Evolutionary conservation across 1,284 basidiomycete genomes (phyloP).

Genomic region (Trichosporon sp.): DNA sequence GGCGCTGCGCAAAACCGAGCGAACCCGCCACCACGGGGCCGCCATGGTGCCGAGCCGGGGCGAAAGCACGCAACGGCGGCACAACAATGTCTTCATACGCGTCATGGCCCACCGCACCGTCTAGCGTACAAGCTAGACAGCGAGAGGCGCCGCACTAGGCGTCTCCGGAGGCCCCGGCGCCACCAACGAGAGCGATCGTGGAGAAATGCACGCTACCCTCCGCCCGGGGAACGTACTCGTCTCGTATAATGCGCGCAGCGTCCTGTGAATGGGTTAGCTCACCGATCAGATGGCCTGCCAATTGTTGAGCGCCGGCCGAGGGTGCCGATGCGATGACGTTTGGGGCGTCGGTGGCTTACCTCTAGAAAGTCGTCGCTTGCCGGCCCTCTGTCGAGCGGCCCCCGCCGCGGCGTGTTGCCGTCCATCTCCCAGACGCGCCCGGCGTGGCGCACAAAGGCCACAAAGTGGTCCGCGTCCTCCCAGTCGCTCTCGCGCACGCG

Average conservation of each 20-base stretch:
- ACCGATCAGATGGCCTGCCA: not conserved
- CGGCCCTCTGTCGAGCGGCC: constrained; percentile 21
- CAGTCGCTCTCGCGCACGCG: constrained; percentile 19
- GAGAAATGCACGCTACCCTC: constrained; percentile 21
- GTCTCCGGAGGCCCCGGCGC: not conserved
- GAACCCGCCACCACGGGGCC: not conserved
- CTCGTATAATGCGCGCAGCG: constrained; percentile 19
- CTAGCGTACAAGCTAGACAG: not conserved
- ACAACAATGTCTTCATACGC: not conserved
- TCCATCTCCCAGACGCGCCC: constrained; percentile 25
- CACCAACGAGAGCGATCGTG: constrained; percentile 21
- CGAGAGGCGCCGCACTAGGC: not conserved
- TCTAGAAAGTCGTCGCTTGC: constrained; percentile 11
- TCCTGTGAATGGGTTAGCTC: constrained; percentile 13
- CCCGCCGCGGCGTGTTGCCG: constrained; percentile 21
- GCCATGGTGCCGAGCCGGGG: not conserved
- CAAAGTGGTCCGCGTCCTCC: constrained; percentile 27
- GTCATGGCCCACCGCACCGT: not conserved
- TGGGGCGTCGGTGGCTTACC: constrained; percentile 10
- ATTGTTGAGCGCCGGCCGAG: not conserved
- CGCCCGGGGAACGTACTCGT: constrained; percentile 24
- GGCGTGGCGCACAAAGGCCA: constrained; percentile 18
- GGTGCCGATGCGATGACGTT: not conserved
- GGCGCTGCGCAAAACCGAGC: not conserved
- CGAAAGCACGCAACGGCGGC: not conserved